Base-by-base conservation (phyloP, 495 filamentous ascomycete species). In the Neurospora sp. region DNA sequence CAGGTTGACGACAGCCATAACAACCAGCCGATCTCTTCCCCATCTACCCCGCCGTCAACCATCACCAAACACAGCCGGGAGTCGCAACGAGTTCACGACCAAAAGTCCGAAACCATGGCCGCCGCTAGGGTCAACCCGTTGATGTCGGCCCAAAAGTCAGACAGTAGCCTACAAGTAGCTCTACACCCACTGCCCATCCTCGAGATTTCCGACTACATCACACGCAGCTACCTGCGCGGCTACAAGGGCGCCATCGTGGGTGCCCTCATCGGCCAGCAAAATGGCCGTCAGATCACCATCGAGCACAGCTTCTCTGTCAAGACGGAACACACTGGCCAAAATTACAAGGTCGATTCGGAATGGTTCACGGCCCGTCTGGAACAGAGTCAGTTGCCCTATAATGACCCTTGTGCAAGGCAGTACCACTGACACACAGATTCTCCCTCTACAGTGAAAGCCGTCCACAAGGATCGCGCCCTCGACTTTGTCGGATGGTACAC, bases 401-500 rank as follows among this genome's bases (percentile, higher is more conserved):
- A 68, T n/a, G 0, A 35, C 11, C 12, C 31, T 6, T 53, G 10
- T 53, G 46, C 20, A 38, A 61, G 20, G 20, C 48, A 31, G 53
- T 20, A 35, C 9, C 12, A n/a, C 20, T 69, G 22, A 42, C 53
- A 61, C 53, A 16, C 22, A 61, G 53, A 1, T 61, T 61, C 27
- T 8, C 12, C 6, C n/a, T n/a, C 9, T 20, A 9, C 75, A 95
- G 93, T 94, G 88, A 94, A 91, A 82, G 91, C 92, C 74, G 96
- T 98, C 6, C 93, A 98, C 84, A 94, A 93, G 81, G 85, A 81
- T 41, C 93, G 93, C 0, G 82, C 87, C 11, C 90, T 97, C 44
- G 96, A 98, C 76, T 86, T 98, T 27, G 93, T 98, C 42, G 96
- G 94, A 81, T 97, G 95, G 93, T 99, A 95, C 85, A 92, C 93